Conservation (phyloP, 2,329 filamentous ascomycete species). For the Penicillium paneum region DNA sequence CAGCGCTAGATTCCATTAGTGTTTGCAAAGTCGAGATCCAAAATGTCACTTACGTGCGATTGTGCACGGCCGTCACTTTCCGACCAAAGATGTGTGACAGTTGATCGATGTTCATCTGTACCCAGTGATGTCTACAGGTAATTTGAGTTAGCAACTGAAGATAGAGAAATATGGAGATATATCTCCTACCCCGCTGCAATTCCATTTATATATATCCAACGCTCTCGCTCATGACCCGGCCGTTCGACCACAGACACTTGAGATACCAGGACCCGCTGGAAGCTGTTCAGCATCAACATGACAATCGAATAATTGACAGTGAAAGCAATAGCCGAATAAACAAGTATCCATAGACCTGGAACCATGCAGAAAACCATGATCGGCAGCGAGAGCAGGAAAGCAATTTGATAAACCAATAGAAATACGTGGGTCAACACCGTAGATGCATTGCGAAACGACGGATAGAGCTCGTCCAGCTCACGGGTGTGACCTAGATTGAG, state of each 20-base stretch:
- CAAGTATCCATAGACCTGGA: constrained; percentile 32
- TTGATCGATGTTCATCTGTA: constrained; percentile 67
- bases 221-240: constrained; percentile 56
- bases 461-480: constrained; percentile 62
- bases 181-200: constrained; percentile 46
- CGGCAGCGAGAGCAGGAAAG: constrained; percentile 60
- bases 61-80: constrained; percentile 70
- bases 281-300: constrained; percentile 38
- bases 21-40: not conserved
- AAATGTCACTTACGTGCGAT: constrained; percentile 55
- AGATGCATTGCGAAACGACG: constrained; percentile 55
- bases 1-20: constrained; percentile 38
- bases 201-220: constrained; percentile 80
- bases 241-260: constrained; percentile 14
- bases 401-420: constrained; percentile 58
- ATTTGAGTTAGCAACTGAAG: constrained; percentile 5
- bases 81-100: constrained; percentile 70
- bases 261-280: constrained; percentile 50
- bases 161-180: constrained; percentile 40
- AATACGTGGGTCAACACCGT: constrained; percentile 58
- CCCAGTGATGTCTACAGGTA: constrained; percentile 47
- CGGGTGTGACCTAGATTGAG: constrained; percentile 52
- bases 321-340: constrained; percentile 29
- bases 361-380: constrained; percentile 46
- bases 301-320: constrained; percentile 31